Evolutionary conservation across 2,329 filamentous ascomycete species (phyloP), one percentile per base, ranked within the genome.

Genomic region (Parasarocladium wereldwijsianum): DNA sequence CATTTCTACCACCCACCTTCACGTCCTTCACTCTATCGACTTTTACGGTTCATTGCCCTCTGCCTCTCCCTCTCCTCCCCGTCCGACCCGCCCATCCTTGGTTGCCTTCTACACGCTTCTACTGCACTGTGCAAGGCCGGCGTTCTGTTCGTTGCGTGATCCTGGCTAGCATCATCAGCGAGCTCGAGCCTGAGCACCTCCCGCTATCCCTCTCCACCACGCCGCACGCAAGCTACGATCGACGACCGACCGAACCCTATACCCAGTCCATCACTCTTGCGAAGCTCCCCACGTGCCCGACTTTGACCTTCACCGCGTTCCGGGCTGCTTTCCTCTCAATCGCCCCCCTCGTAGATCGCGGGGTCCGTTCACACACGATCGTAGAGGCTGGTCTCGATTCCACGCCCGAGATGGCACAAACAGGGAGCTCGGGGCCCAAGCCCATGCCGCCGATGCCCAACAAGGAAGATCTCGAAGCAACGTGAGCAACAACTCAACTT

Each of bases 401-500:
- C 13, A 9, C 11, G 15, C 15, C 32, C 37, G 42, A 24, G 23
- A 55, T 56, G 52, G 42, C 50, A 26, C 37, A 52, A 28, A 51
- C 45, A 36, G 54, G 50, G 45, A 48, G 44, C 27, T 35, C 51
- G 31, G 39, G 41, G 32, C 33, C 48, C 32, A 50, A 43, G 29
- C 52, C 52, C 42, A 71, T 73, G 66, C 67, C 68, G 36, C 60
- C 64, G 40, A 57, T 65, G 29, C 70, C 70, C 10, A 71, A 71
- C 45, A 57, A 65, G 40, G 72, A 77, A 54, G 71, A 76, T 42
- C 67, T 70, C 38, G 55, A 52, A 18, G 59, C 62, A 34, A 66
- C 62, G 60, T 64, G 49, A 42, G 49, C 44, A n/a, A n/a, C n/a
- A n/a, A n/a, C n/a, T n/a, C n/a, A n/a, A n/a, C n/a, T n/a, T n/a